Base-by-base conservation (phyloP, 202 grass and related monocot genomes). In the Musa balbisiana region DNA sequence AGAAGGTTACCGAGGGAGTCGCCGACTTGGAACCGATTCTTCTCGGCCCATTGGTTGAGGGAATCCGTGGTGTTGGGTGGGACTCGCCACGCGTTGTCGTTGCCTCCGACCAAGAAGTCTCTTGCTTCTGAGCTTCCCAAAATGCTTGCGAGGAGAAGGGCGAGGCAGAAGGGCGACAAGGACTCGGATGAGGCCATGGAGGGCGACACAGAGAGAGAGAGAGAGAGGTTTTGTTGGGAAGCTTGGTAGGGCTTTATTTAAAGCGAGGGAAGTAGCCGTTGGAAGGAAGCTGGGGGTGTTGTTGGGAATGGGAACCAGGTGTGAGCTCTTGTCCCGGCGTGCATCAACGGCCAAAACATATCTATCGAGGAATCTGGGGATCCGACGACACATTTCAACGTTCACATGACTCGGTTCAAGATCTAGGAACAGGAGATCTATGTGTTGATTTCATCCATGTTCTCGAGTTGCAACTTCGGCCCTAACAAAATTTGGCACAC, bases 11-110 rank as follows among this genome's bases (percentile, higher is more conserved):
- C 49, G 9, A 80, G 78, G 49, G 20, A 73, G 49, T 80, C 78
- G 23, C 78, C 78, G 78, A 80, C 69, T 80, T 64, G 78, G 69
- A 80, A 80, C 0, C 78, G 69, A 2, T 53, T 73, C 13, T 50
- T 49, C 78, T 64, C 78, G 14, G 69, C 78, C 78, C 78, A 80
- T 11, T 53, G 68, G 69, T 80, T 80, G 69, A 73, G 78, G 55
- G 69, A 52, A 2, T 73, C 78, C 17, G 68, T 63, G 33, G 55
- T 53, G 9, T 55, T 73, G 10, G 78, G 21, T 11, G 78, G 56
- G 21, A 80, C 51, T 29, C 51, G 27, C 78, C 78, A 80, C 9
- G 69, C 43, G 16, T 64, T 20, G 43, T 21, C 58, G 78, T n/a
- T 64, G 69, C 68, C 78, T 25, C 78, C 78, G 15, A 80, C 78